phyloP scores from a whole-genome alignment of 164 flowering plant genomes.

The Dillenia suffruticosa region DNA sequence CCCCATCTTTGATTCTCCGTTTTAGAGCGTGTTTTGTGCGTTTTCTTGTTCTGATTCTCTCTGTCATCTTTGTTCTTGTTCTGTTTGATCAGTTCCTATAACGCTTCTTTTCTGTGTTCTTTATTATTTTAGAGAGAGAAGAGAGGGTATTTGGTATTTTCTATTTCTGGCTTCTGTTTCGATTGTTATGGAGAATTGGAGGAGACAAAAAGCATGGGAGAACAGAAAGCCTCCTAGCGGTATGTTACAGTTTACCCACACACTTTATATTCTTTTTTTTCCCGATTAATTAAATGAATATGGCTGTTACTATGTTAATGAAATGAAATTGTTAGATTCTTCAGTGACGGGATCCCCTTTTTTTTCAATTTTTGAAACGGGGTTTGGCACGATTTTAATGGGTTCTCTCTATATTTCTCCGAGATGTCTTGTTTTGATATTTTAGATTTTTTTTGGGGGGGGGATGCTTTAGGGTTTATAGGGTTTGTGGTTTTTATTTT shows the following conservation, averaged over 20 bases:
- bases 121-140: too few relatives aligned
- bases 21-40: too few relatives aligned
- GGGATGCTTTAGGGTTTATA: too few relatives aligned
- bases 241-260: not conserved
- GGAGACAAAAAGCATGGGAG: constrained; percentile 6
- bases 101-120: too few relatives aligned
- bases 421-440: too few relatives aligned
- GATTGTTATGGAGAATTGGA: not conserved
- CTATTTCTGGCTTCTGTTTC: not conserved
- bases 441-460: too few relatives aligned
- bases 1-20: too few relatives aligned
- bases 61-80: too few relatives aligned
- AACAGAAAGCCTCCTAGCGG: constrained; percentile 18
- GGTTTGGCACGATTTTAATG: not conserved
- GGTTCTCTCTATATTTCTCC: too few relatives aligned
- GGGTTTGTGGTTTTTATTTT: too few relatives aligned
- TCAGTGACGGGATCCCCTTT: not conserved
- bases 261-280: not conserved
- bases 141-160: not conserved
- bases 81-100: too few relatives aligned
- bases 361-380: not conserved
- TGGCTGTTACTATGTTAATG: not conserved
- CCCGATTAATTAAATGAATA: not conserved
- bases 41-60: too few relatives aligned
- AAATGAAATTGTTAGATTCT: not conserved